Evolutionary conservation across 2,329 filamentous ascomycete species (phyloP).

Genomic region (Ascochyta fabae): DNA sequence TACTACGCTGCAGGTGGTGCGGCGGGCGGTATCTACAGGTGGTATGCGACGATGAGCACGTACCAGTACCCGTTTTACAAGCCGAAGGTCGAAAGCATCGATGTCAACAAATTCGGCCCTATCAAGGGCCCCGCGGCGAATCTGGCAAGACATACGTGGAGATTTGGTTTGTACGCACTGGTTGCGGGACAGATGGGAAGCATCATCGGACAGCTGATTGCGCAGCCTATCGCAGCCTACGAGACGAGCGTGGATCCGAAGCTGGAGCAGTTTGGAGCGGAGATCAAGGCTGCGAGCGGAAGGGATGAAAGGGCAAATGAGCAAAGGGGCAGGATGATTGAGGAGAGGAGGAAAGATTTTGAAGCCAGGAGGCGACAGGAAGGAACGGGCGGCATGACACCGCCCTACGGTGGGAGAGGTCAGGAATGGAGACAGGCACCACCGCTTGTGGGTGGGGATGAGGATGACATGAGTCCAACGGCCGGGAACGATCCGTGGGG

Average conservation of each 20-base stretch:
- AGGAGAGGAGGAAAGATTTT: slow-evolving; percentile 28
- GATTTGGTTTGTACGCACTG: slow-evolving; percentile 34
- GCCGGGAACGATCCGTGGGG: slow-evolving; percentile 48
- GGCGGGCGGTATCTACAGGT: slow-evolving; percentile 39
- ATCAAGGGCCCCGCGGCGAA: slow-evolving; percentile 44
- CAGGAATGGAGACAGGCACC: slow-evolving; percentile 18
- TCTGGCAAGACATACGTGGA: slow-evolving; percentile 35
- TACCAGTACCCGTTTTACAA: slow-evolving; percentile 53
- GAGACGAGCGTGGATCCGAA: slow-evolving; percentile 49
- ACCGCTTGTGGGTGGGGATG: slow-evolving; percentile 22
- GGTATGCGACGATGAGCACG: slow-evolving; percentile 42
- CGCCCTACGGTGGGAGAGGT: slow-evolving; percentile 43
- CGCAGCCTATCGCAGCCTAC: slow-evolving; percentile 41
- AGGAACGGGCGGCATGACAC: slow-evolving; percentile 43
- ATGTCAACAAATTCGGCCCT: slow-evolving; percentile 48
- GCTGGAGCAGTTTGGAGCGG: slow-evolving; percentile 48
- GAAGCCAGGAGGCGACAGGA: slow-evolving; percentile 24
- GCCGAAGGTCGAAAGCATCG: slow-evolving; percentile 48
- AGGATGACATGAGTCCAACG: slow-evolving; percentile 55
- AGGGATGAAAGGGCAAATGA: slow-evolving; percentile 18
- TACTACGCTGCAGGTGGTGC: slow-evolving; percentile 49
- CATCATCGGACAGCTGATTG: slow-evolving; percentile 43
- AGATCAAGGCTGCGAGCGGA: slow-evolving; percentile 39
- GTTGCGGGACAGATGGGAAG: slow-evolving; percentile 41
- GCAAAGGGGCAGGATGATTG: slow-evolving; percentile 25